Percentiles rank a stretch among this genome's conserved stretches.
Evolutionary conservation across 441 rosid genomes (phyloP).

Genomic region (Biscutella laevigata): DNA sequence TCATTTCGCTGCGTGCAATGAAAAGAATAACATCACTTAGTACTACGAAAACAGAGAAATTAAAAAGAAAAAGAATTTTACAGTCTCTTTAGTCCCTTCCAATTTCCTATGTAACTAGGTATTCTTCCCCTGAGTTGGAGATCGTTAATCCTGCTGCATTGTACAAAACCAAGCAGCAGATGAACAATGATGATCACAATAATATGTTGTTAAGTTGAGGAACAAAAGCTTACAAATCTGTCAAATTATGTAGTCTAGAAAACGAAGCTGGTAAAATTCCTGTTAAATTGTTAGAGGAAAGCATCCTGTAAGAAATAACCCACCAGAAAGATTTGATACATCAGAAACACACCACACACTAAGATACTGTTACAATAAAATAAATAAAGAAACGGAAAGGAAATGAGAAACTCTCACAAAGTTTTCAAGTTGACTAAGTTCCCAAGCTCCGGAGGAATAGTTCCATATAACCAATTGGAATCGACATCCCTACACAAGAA

Average conservation of each 20-base stretch:
- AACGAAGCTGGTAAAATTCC: conserved; percentile 56
- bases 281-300: conserved; percentile 65
- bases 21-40: conserved; percentile 1
- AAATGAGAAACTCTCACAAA: conserved; percentile 37
- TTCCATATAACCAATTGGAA: conserved; percentile 62
- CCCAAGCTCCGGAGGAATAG: conserved; percentile 62
- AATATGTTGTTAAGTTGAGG: conserved; percentile 10
- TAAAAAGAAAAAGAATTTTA: conserved; percentile 22
- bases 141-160: conserved; percentile 38
- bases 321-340: conserved; percentile 7
- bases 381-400: conserved; percentile 2
- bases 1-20: conserved; percentile 42
- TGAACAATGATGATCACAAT: conserved; percentile 11
- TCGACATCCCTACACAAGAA: conserved; percentile 49
- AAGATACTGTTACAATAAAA: neutral
- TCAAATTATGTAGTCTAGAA: conserved; percentile 40
- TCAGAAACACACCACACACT: neutral
- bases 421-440: conserved; percentile 43
- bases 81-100: conserved; percentile 57
- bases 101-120: conserved; percentile 29
- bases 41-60: neutral
- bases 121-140: conserved; percentile 33
- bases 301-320: conserved; percentile 39
- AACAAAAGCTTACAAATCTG: conserved; percentile 47
- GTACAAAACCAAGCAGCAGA: conserved; percentile 22